A percentile compares a stretch with the other conserved stretches of the same genome.
phyloP scores from a whole-genome alignment of 2,329 filamentous ascomycete genomes.

The Zasmidium citrigriseum region DNA sequence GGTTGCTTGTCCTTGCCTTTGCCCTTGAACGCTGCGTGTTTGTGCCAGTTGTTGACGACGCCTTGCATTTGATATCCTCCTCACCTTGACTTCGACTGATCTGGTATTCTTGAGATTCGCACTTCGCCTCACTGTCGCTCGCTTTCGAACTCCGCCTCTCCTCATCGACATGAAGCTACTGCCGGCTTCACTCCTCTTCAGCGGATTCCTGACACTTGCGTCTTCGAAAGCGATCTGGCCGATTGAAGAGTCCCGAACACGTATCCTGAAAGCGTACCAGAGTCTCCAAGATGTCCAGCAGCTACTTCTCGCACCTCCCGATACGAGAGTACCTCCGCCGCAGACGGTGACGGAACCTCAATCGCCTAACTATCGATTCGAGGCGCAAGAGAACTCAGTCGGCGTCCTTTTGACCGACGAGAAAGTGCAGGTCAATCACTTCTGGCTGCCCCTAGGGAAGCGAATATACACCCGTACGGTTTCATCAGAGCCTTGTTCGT shows the following conservation, averaged over 20 bases:
- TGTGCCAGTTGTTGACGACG: too few species aligned
- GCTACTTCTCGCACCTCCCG: constrained; percentile 4
- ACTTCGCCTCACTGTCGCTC: too few species aligned
- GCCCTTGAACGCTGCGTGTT: too few species aligned
- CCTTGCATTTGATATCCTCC: neutral
- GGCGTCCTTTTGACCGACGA: constrained; percentile 31
- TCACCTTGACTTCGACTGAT: neutral
- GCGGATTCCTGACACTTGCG: neutral
- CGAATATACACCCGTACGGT: constrained; percentile 30
- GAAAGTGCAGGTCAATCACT: constrained; percentile 25
- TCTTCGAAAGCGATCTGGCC: constrained; percentile 3
- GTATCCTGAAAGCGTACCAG: neutral
- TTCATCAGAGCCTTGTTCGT: neutral
- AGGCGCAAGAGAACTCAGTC: constrained; percentile 30
- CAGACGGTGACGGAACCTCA: neutral
- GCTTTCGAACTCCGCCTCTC: neutral
- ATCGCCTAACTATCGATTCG: constrained; percentile 12
- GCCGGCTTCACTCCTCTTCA: neutral
- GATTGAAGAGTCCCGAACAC: neutral
- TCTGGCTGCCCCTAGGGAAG: constrained; percentile 34
- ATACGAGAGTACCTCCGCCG: constrained; percentile 3
- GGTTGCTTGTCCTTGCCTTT: too few species aligned
- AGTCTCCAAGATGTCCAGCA: constrained; percentile 6
- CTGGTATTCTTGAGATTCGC: neutral
- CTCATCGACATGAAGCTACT: neutral